Evolutionary conservation across 306 rosid species (phyloP).

Genomic region (Prunus dulcis): DNA sequence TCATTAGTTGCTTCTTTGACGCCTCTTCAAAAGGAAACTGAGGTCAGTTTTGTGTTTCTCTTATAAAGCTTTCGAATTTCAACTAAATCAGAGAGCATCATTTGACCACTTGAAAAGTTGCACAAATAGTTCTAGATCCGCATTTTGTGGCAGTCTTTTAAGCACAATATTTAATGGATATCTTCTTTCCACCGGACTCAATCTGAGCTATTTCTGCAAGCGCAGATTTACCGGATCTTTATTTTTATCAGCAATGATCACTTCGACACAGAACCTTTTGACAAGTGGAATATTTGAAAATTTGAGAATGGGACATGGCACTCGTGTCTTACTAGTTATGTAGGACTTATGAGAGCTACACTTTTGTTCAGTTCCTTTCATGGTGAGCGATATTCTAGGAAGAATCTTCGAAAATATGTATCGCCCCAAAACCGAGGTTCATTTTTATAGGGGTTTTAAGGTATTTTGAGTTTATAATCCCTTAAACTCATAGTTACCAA

Average conservation of each 20-base stretch:
- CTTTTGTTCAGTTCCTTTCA: not conserved
- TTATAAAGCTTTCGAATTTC: not conserved
- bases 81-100: not conserved
- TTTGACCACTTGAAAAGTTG: not conserved
- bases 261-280: not conserved
- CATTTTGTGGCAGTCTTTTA: not conserved
- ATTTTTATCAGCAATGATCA: not conserved
- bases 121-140: not conserved
- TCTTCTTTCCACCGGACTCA: not conserved
- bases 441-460: not conserved
- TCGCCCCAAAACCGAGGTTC: not conserved
- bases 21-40: constrained; percentile 76
- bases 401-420: not conserved
- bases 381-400: not conserved
- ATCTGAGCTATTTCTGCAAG: not conserved
- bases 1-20: constrained; percentile 67
- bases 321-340: not conserved
- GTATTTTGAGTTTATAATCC: not conserved
- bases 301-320: not conserved
- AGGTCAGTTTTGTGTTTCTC: constrained; percentile 41
- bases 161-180: not conserved
- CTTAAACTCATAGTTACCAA: not conserved
- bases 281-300: not conserved
- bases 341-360: not conserved
- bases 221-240: not conserved